Conservation (phyloP, 2,329 filamentous ascomycete species). For the Colletotrichum kahawae region DNA sequence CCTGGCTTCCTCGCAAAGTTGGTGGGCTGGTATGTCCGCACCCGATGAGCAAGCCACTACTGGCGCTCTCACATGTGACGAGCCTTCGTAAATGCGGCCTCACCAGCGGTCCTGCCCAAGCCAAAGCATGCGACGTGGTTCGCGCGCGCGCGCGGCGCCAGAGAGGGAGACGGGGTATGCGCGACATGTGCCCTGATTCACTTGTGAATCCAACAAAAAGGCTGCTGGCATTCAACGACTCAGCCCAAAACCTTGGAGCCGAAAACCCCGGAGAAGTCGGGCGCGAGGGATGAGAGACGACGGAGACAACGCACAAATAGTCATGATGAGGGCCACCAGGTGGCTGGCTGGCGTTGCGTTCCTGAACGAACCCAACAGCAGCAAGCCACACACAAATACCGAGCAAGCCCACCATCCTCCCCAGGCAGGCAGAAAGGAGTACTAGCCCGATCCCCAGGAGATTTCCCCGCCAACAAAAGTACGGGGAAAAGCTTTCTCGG, state of each 20-base stretch:
- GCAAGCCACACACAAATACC: constrained; percentile 20
- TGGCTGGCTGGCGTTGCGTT: background rate
- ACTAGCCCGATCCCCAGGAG: background rate
- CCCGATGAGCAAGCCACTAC: constrained; percentile 6
- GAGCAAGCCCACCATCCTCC: background rate
- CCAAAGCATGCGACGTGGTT: constrained; percentile 4
- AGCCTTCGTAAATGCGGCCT: constrained; percentile 3
- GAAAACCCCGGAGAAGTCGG: background rate
- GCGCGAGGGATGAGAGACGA: background rate
- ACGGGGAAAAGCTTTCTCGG: constrained; percentile 2
- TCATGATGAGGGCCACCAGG: background rate
- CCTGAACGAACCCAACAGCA: constrained; percentile 14
- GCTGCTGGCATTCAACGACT: constrained; percentile 6
- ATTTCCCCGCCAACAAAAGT: background rate
- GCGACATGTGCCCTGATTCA: constrained; percentile 17
- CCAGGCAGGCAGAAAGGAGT: background rate
- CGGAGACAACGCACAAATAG: background rate
- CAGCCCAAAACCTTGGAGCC: background rate
- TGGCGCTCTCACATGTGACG: constrained; percentile 15
- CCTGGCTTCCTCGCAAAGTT: background rate
- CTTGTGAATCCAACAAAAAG: constrained; percentile 2
- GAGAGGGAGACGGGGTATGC: background rate
- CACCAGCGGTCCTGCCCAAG: background rate
- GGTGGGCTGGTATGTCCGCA: constrained; percentile 2
- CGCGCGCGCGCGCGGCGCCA: background rate